Evolutionary conservation across 495 filamentous ascomycete genomes (phyloP).

Genomic region (Penicillium silybi): DNA sequence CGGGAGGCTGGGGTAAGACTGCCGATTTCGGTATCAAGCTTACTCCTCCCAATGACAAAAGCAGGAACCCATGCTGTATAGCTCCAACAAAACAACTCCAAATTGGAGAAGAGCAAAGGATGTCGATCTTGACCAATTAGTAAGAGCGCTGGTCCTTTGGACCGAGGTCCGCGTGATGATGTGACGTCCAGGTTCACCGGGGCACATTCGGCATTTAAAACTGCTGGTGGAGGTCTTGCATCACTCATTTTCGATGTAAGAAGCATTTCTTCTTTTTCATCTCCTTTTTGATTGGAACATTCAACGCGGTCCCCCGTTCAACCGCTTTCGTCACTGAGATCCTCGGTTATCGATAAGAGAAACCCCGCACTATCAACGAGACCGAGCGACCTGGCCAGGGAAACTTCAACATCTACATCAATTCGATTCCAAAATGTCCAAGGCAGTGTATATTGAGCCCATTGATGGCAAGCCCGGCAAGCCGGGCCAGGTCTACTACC

Average conservation of each 20-base stretch:
- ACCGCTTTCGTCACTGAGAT: neutral
- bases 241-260: neutral
- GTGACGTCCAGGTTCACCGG: neutral
- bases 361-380: conserved; percentile 11
- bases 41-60: neutral
- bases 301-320: neutral
- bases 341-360: conserved; percentile 20
- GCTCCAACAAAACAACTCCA: neutral
- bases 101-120: neutral
- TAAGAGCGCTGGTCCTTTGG: neutral
- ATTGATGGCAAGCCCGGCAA: conserved; percentile 65
- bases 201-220: neutral
- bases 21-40: neutral
- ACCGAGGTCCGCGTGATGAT: neutral
- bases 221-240: neutral
- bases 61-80: neutral
- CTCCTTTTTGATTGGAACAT: neutral
- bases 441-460: conserved; percentile 44
- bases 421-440: conserved; percentile 45
- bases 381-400: neutral
- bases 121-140: neutral
- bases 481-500: conserved; percentile 77
- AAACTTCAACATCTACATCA: neutral
- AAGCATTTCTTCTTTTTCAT: neutral
- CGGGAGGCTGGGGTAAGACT: neutral